These are phyloP conservation scores for Mucor plumbeus DNA, from an alignment of 371 early-diverging fungal genomes.

Conservation along the genomic window DNA sequence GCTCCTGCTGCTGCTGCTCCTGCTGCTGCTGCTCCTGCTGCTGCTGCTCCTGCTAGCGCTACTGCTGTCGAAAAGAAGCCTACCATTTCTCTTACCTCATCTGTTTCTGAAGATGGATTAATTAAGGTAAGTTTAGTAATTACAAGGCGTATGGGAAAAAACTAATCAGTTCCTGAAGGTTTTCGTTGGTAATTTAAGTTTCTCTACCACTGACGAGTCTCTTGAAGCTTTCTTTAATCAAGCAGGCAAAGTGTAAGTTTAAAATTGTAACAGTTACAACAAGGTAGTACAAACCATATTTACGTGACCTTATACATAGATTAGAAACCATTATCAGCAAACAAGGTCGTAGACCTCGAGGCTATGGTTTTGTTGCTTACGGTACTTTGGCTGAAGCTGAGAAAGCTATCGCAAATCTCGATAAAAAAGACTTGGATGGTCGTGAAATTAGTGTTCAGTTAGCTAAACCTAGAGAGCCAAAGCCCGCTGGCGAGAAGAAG, in stretches of 20 bases:
- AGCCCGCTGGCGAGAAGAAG: constrained; percentile 1
- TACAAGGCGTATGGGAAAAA: background rate
- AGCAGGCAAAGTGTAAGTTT: constrained; percentile 78
- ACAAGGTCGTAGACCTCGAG: constrained; percentile 34
- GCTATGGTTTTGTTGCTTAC: constrained; percentile 92
- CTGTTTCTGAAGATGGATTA: constrained; percentile 2
- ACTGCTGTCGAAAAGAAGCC: constrained; percentile 1
- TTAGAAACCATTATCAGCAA: constrained; percentile 17
- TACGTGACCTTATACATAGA: constrained; percentile 8
- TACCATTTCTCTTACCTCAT: background rate
- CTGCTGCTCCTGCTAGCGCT: constrained; percentile 1
- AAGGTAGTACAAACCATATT: constrained; percentile 1
- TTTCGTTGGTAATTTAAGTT: constrained; percentile 95
- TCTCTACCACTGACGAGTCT: constrained; percentile 78
- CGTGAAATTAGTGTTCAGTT: constrained; percentile 88
- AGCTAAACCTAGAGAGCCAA: constrained; percentile 67
- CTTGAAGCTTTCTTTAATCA: constrained; percentile 76
- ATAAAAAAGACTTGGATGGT: constrained; percentile 80
- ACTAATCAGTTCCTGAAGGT: constrained; percentile 52
- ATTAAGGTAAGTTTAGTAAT: constrained; percentile 8
- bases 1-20: background rate
- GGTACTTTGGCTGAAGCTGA: constrained; percentile 74
- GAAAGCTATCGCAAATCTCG: constrained; percentile 71
- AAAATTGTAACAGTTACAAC: constrained; percentile 14
- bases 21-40: background rate